These are phyloP conservation scores for Microstegium vimineum DNA, from an alignment of 176 grass and related monocot species.

Conservation along the genomic window DNA sequence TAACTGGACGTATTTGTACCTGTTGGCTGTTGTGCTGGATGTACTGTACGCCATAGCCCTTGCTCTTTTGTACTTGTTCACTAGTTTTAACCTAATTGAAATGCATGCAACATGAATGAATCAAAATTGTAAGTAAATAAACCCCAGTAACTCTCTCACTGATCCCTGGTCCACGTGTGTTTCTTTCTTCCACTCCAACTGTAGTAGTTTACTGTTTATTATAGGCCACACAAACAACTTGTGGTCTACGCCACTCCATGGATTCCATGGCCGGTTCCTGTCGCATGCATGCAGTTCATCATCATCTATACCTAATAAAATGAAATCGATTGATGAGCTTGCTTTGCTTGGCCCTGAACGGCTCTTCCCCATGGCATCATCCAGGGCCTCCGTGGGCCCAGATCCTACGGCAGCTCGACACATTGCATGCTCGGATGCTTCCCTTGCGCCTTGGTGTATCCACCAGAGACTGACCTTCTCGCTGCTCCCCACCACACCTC, in stretches of 20 bases:
- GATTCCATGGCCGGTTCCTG: not conserved
- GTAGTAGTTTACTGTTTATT: not conserved
- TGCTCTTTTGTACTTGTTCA: no score
- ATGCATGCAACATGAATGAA: not conserved
- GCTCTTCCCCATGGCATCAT: conserved; percentile 8
- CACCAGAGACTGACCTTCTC: not conserved
- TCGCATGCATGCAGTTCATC: not conserved
- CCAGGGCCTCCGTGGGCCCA: conserved; percentile 2
- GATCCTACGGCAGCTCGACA: not conserved
- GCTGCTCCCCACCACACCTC: not conserved
- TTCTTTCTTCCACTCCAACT: not conserved
- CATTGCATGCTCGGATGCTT: not conserved
- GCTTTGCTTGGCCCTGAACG: not conserved
- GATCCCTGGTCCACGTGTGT: not conserved
- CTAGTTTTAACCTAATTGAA: not conserved
- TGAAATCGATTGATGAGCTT: not conserved
- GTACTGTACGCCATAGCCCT: no score
- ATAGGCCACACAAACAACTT: not conserved
- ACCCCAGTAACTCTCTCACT: not conserved
- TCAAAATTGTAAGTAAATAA: no score
- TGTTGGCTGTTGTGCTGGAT: no score
- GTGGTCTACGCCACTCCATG: no score
- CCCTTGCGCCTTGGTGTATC: not conserved
- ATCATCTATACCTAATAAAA: not conserved
- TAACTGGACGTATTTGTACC: no score